Percentiles rank a stretch among this genome's conserved stretches.
phyloP scores from a whole-genome alignment of 352 stramenopile species.

The Plasmopara halstedii region DNA sequence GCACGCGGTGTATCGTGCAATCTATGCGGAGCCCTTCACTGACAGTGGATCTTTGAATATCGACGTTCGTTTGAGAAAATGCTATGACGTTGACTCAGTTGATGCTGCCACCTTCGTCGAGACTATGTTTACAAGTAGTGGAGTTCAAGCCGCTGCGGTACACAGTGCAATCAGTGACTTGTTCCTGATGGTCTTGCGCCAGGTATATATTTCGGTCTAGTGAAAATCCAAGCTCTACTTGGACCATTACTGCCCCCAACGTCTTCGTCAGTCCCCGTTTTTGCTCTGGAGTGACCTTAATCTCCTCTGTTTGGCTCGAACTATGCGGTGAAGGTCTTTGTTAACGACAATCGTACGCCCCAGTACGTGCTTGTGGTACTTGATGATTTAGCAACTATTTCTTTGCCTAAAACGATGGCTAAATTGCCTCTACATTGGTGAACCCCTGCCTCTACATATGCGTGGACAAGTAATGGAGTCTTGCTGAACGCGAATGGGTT shows the following conservation, averaged over 20 bases:
- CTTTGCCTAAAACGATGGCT: background rate
- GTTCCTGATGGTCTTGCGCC: background rate
- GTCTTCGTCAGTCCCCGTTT: background rate
- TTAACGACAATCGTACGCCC: background rate
- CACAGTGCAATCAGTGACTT: background rate
- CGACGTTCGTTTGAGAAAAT: background rate
- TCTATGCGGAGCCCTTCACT: background rate
- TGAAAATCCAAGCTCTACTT: background rate
- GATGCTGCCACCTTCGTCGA: background rate
- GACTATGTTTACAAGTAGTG: background rate
- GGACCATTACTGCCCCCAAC: background rate
- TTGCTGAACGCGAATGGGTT: slow-evolving; percentile 18
- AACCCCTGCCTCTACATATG: slow-evolving; percentile 5
- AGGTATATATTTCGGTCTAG: background rate
- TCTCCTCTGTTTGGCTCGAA: background rate
- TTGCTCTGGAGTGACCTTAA: background rate
- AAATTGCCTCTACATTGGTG: background rate
- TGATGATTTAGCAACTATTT: background rate
- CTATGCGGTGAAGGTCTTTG: background rate
- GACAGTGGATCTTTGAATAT: background rate
- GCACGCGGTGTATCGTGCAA: background rate
- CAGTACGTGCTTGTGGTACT: background rate
- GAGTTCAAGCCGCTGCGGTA: background rate
- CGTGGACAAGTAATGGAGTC: slow-evolving; percentile 5
- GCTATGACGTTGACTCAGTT: background rate